These are phyloP conservation scores for Scytalidium lignicola DNA, from an alignment of 2,329 filamentous ascomycete genomes.

Conservation along the genomic window DNA sequence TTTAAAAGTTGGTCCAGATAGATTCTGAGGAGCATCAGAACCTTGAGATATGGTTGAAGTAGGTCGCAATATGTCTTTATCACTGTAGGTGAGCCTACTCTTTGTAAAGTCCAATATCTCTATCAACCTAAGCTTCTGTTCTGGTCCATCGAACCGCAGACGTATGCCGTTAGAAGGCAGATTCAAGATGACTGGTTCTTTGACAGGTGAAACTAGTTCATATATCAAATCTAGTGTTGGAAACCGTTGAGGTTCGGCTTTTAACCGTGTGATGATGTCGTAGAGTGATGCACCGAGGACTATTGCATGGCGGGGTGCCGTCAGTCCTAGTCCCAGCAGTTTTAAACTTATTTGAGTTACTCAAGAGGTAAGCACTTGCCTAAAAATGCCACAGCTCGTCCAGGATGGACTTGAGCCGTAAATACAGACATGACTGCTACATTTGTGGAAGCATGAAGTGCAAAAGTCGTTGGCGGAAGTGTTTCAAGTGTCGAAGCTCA, in stretches of 20 bases:
- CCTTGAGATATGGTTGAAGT: constrained; percentile 29
- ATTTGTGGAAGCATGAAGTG: constrained; percentile 10
- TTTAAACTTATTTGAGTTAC: not conserved
- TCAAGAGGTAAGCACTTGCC: constrained; percentile 29
- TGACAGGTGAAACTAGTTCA: constrained; percentile 68
- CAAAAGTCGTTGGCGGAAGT: not conserved
- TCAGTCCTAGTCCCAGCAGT: constrained; percentile 7
- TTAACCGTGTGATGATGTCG: constrained; percentile 80
- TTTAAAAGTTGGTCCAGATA: constrained; percentile 68
- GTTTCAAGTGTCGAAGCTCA: not conserved
- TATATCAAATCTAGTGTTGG: constrained; percentile 79
- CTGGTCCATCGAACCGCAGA: constrained; percentile 86
- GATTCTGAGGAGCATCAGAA: constrained; percentile 22
- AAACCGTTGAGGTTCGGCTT: constrained; percentile 78
- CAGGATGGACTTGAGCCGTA: constrained; percentile 60
- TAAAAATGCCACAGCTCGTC: constrained; percentile 46
- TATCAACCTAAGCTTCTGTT: constrained; percentile 85
- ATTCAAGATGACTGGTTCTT: constrained; percentile 66
- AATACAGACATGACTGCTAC: constrained; percentile 39
- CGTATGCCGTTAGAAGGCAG: constrained; percentile 84
- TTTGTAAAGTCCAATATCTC: constrained; percentile 89
- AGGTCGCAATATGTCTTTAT: constrained; percentile 70
- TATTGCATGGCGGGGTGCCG: constrained; percentile 31
- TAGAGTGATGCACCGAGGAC: constrained; percentile 88
- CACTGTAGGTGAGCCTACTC: constrained; percentile 76